phyloP scores from a whole-genome alignment of 495 filamentous ascomycete genomes.

The Aspergillus bertholletiae region DNA sequence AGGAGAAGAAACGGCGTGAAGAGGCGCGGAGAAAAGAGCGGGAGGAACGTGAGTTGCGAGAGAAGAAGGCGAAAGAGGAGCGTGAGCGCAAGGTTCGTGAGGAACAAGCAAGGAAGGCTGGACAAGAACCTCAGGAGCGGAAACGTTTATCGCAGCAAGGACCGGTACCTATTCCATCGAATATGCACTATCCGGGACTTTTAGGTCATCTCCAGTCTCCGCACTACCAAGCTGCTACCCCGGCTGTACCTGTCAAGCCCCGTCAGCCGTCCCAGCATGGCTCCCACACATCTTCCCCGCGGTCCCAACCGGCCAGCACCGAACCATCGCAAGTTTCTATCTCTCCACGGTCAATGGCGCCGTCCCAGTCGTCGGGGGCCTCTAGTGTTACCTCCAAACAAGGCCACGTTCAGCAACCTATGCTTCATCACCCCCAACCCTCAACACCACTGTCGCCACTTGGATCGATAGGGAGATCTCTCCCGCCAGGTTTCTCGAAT shows the following conservation, averaged over 20 bases:
- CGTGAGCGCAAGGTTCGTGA: conserved; percentile 64
- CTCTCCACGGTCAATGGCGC: conserved; percentile 39
- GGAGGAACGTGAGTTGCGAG: conserved; percentile 73
- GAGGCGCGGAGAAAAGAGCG: conserved; percentile 60
- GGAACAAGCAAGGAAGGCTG: conserved; percentile 51
- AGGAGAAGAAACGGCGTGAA: conserved; percentile 65
- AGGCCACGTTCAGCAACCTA: conserved; percentile 28
- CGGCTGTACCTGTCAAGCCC: conserved; percentile 68
- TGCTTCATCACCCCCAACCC: conserved; percentile 48
- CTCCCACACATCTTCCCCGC: conserved; percentile 64
- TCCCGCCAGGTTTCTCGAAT: conserved; percentile 46
- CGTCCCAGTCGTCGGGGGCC: conserved; percentile 32
- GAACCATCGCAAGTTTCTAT: conserved; percentile 36
- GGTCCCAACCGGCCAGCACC: conserved; percentile 39
- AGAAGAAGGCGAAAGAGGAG: conserved; percentile 63
- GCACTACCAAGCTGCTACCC: conserved; percentile 71
- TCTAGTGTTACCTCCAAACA: conserved; percentile 28
- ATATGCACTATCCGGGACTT: conserved; percentile 44
- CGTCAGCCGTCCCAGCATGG: conserved; percentile 81
- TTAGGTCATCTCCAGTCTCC: conserved; percentile 62
- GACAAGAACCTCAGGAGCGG: conserved; percentile 47
- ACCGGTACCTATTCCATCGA: conserved; percentile 50
- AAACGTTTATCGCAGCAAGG: conserved; percentile 43
- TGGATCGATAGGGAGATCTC: conserved; percentile 44
- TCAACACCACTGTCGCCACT: conserved; percentile 53